Base-by-base conservation (phyloP, 352 stramenopile genomes). In the Globisporangium lucens region DNA sequence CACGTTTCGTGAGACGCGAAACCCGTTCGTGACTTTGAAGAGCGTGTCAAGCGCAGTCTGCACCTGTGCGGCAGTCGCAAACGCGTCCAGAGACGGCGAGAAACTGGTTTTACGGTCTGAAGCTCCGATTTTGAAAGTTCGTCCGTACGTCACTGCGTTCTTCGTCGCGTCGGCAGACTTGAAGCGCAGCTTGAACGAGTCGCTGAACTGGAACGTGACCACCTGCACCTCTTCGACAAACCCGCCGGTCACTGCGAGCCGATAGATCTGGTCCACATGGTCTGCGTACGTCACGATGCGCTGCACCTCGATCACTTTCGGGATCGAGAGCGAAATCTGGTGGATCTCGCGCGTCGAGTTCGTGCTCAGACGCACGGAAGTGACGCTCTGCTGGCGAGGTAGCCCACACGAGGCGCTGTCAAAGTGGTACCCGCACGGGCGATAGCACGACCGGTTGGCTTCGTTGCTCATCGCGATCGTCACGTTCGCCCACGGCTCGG, bases 401-500 rank as follows among this genome's bases (percentile, higher is more conserved):
- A 94, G 63, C 0, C 86, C 86, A 52, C 86, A 94, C 2, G 56
- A 66, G 0, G 61, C 43, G 5, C 70, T 51, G 41, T 92, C 83
- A 47, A 90, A 85, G 1, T 77, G 80, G 35, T 88, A 91, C 0
- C 86, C 86, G 17, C 86, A 94, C n/a, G 72, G 60, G 17, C 86
- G 83, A 61, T 94, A 94, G 63, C 86, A 94, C 0, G 70, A 66
- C 2, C 70, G 66, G 10, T 89, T 78, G 3, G 70, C 79, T 64
- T 94, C 83, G 52, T 92, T 94, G 57, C 80, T 91, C 74, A 94
- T 90, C 2, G 83, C 79, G 33, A 94, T 79, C 1, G 83, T 92
- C 12, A 94, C 83, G 36, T 89, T 85, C 1, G 82, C 75, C 70
- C 81, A 94, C 2, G 83, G 86, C 56, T 94, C 86, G 0, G 80